A percentile compares a stretch with the other conserved stretches of the same genome.
Conservation (phyloP, 2,329 filamentous ascomycete genomes). For the Ophiocordyceps sinensis region DNA sequence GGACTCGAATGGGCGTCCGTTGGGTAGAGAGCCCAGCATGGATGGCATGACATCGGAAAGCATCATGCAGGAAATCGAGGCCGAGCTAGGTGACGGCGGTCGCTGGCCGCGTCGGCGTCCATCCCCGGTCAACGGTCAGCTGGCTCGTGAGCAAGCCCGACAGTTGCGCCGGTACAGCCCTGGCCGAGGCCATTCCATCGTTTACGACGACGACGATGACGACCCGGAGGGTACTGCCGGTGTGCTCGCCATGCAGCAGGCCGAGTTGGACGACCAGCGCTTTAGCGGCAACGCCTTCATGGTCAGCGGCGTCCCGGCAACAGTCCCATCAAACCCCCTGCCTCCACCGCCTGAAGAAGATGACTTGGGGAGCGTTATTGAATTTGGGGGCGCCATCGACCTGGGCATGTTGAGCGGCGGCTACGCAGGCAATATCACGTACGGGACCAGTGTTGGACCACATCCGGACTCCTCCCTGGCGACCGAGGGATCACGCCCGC, state of each 20-base stretch:
- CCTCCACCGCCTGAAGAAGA: constrained; percentile 35
- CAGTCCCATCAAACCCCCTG: constrained; percentile 19
- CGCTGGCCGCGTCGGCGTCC: constrained; percentile 20
- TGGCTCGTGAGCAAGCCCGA: constrained; percentile 31
- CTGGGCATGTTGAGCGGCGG: constrained; percentile 62
- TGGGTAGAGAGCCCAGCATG: constrained; percentile 13
- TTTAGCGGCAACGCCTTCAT: constrained; percentile 18
- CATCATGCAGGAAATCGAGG: constrained; percentile 44
- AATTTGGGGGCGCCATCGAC: constrained; percentile 52
- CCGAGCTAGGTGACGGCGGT: constrained; percentile 27
- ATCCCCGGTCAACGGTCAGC: constrained; percentile 29
- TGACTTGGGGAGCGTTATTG: constrained; percentile 48
- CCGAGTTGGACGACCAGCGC: constrained; percentile 60
- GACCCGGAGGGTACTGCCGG: constrained; percentile 81
- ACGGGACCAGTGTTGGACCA: constrained; percentile 32
- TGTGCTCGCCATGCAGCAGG: constrained; percentile 67
- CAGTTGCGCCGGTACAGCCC: constrained; percentile 18
- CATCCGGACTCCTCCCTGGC: constrained; percentile 23
- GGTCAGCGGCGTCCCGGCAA: constrained; percentile 5
- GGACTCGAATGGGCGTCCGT: constrained; percentile 19
- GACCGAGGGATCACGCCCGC: constrained; percentile 27
- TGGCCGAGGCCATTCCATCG: constrained; percentile 22
- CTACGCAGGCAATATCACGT: constrained; percentile 38
- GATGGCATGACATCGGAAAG: constrained; percentile 33
- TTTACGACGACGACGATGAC: constrained; percentile 22